Percentiles rank a stretch among this genome's conserved stretches.
Evolutionary conservation across 352 stramenopile species (phyloP).

Genomic region (Achlya hypogyna): DNA sequence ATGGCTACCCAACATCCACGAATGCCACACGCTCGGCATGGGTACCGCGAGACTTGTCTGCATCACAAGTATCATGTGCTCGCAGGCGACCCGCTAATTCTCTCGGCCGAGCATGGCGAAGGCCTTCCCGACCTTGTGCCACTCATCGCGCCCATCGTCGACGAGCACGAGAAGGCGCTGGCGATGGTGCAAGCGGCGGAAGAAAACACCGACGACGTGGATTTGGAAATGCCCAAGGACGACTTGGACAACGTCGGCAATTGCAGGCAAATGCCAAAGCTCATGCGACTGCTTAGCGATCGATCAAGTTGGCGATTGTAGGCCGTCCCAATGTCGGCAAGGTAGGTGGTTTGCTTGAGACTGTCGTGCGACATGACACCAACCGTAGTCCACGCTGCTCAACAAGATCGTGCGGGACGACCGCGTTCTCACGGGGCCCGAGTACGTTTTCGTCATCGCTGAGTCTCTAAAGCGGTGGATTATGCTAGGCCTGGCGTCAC

Average conservation of each 20-base stretch:
- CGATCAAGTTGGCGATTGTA: conserved; percentile 72
- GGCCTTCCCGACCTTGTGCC: conserved; percentile 59
- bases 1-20: conserved; percentile 59
- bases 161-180: conserved; percentile 41
- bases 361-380: not conserved
- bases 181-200: conserved; percentile 16
- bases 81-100: conserved; percentile 36
- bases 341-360: not conserved
- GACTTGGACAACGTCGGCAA: conserved; percentile 45
- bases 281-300: conserved; percentile 30
- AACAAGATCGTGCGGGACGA: conserved; percentile 77
- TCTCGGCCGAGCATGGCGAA: conserved; percentile 68
- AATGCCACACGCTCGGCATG: conserved; percentile 69
- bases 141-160: conserved; percentile 59
- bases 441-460: conserved; percentile 33
- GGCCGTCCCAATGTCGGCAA: conserved; percentile 73
- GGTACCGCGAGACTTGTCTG: conserved; percentile 23
- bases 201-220: conserved; percentile 21
- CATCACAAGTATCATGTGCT: not conserved
- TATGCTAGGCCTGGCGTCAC: conserved; percentile 58
- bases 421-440: conserved; percentile 66
- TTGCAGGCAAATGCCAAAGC: not conserved
- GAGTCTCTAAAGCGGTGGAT: not conserved
- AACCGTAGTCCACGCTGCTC: conserved; percentile 52
- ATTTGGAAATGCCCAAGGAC: conserved; percentile 24